Percentiles rank a stretch among this genome's conserved stretches.
phyloP scores from a whole-genome alignment of 2,329 filamentous ascomycete species.

The Trichoderma gracile region DNA sequence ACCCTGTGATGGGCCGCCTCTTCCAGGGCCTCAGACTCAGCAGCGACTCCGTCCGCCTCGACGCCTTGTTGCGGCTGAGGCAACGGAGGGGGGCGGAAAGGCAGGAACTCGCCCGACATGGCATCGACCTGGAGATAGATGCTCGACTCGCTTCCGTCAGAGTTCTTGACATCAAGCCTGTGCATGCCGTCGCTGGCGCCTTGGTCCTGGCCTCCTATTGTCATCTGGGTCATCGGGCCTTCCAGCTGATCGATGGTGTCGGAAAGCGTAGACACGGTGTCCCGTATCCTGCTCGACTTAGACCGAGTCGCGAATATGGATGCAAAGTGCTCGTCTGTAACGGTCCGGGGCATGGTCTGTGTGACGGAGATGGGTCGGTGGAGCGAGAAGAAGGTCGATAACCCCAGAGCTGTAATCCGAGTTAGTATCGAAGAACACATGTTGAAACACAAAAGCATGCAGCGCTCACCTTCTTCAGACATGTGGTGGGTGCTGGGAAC shows the following conservation, averaged over 20 bases:
- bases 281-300: constrained; percentile 53
- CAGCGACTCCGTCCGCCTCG: constrained; percentile 41
- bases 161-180: constrained; percentile 55
- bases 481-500: constrained; percentile 76
- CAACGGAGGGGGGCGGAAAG: constrained; percentile 82
- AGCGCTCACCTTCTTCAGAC: constrained; percentile 62
- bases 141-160: constrained; percentile 58
- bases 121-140: constrained; percentile 67
- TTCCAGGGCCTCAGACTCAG: constrained; percentile 39
- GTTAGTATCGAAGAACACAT: constrained; percentile 23
- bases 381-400: constrained; percentile 93
- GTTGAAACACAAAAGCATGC: background rate
- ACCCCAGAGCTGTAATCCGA: constrained; percentile 67
- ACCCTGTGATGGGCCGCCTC: constrained; percentile 52
- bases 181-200: constrained; percentile 49
- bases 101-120: constrained; percentile 69
- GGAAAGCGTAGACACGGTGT: constrained; percentile 68
- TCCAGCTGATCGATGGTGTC: constrained; percentile 61
- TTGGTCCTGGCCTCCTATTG: constrained; percentile 47
- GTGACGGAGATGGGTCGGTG: constrained; percentile 92
- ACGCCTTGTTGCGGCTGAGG: constrained; percentile 59
- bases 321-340: constrained; percentile 75
- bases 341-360: constrained; percentile 71
- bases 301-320: constrained; percentile 71
- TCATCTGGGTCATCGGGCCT: constrained; percentile 56